Evolutionary conservation across 2,329 filamentous ascomycete species (phyloP).

Genomic region (Sclerotinia nivalis): DNA sequence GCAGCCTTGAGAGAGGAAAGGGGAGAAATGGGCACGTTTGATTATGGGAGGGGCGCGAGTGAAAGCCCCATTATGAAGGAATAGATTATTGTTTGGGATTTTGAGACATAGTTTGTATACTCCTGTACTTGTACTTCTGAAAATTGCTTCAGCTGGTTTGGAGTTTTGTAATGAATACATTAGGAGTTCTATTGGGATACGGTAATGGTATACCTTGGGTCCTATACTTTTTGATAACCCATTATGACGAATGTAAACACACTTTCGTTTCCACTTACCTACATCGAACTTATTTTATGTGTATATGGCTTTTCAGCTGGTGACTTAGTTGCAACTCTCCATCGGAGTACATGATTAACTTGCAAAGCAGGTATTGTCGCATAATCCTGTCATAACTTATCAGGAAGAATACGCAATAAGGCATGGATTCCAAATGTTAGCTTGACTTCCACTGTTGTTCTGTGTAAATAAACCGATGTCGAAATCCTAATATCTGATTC

Average conservation of each 20-base stretch:
- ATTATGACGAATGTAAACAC: neutral
- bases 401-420: neutral
- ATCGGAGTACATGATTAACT: neutral
- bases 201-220: conserved; percentile 6
- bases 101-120: neutral
- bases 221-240: neutral
- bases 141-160: neutral
- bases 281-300: neutral
- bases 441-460: neutral
- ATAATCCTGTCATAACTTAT: neutral
- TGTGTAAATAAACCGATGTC: neutral
- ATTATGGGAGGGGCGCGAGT: neutral
- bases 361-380: neutral
- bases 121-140: neutral
- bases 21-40: conserved; percentile 15
- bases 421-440: neutral
- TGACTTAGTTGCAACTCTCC: too few species aligned
- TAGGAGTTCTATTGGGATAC: conserved; percentile 6
- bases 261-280: neutral
- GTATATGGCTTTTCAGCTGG: neutral
- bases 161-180: neutral
- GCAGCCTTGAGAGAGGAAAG: conserved; percentile 1
- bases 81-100: neutral
- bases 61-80: conserved; percentile 15
- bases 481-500: neutral